Base-by-base conservation (phyloP, 2,329 filamentous ascomycete genomes). In the Colletotrichum karsti region DNA sequence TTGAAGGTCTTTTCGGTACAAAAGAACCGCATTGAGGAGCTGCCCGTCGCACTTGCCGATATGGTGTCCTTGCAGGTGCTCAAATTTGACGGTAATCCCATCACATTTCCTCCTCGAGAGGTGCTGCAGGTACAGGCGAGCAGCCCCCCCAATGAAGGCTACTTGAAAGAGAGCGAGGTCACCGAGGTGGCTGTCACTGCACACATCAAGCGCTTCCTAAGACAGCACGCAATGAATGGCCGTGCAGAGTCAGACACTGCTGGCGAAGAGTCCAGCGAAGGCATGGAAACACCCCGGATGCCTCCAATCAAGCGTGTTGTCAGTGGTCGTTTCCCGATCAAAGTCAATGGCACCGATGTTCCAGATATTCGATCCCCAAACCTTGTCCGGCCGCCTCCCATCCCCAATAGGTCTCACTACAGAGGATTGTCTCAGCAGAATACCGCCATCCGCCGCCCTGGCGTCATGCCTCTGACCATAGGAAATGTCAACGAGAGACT, bases 11-110 rank as follows among this genome's bases (percentile, higher is more conserved):
- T 98, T 61, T 95, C 94, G 2, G 88, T 98, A 37, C 92, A 93
- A 72, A 93, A 93, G 76, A 98, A 98, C 77, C 89, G 92, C 67
- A 93, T 98, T 73, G 91, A 93, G 71, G 91, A 95, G 72, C 83
- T 98, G 18, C 95, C 95, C 2, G 82, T 93, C 7, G 95, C 93
- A 71, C 82, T 98, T 22, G 94, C 93, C 61, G 94, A 97, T 71
- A 97, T 98, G 92, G 91, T 88, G 63, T 96, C 94, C 62, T 82
- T 98, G 67, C 93, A 95, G 76, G 92, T 97, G 72, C 85, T 98
- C 63, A 97, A 97, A 78, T 89, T 98, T 37, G 92, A 95, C 65
- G 94, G 94, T 50, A 98, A 98, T 73, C 93, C 93, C 8, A 88
- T 72, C 66, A 88, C 87, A 66, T 95, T 95, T 73, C 94, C 94